Conservation (phyloP, 306 rosid species). For the Luffa acutangula region DNA sequence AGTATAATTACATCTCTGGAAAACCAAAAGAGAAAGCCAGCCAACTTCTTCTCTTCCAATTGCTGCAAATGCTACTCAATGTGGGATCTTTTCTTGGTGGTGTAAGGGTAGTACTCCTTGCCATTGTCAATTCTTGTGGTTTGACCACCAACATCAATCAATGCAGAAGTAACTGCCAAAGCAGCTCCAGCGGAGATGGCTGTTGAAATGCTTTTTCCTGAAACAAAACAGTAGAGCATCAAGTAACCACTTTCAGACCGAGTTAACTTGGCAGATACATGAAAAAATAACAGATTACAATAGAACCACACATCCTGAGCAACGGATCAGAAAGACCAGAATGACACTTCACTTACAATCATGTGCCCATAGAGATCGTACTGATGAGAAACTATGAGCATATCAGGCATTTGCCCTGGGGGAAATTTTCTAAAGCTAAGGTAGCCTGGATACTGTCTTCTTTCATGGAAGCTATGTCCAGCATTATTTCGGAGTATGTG, state of each 20-base stretch:
- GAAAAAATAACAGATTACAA: background rate
- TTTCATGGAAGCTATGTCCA: background rate
- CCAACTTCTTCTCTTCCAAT: conserved; percentile 4
- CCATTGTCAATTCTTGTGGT: conserved; percentile 62
- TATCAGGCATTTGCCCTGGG: background rate
- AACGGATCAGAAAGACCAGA: background rate
- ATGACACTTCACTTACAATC: background rate
- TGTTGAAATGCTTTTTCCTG: conserved; percentile 73
- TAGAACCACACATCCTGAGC: background rate
- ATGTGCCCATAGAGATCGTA: background rate
- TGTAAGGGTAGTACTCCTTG: conserved; percentile 86
- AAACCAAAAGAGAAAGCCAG: conserved; percentile 14
- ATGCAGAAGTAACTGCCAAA: conserved; percentile 66
- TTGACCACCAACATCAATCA: conserved; percentile 68
- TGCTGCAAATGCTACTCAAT: conserved; percentile 21
- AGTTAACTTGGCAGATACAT: background rate
- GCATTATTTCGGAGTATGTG: too few relatives aligned
- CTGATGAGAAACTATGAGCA: background rate
- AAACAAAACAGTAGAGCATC: conserved; percentile 16
- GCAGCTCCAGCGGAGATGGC: conserved; percentile 93
- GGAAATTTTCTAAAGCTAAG: background rate
- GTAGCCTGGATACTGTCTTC: background rate
- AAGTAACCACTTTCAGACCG: conserved; percentile 10
- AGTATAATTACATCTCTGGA: conserved; percentile 33
- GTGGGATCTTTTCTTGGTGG: conserved; percentile 71